Evolutionary conservation across 2,329 filamentous ascomycete species (phyloP).

Genomic region (Talaromyces sp.): DNA sequence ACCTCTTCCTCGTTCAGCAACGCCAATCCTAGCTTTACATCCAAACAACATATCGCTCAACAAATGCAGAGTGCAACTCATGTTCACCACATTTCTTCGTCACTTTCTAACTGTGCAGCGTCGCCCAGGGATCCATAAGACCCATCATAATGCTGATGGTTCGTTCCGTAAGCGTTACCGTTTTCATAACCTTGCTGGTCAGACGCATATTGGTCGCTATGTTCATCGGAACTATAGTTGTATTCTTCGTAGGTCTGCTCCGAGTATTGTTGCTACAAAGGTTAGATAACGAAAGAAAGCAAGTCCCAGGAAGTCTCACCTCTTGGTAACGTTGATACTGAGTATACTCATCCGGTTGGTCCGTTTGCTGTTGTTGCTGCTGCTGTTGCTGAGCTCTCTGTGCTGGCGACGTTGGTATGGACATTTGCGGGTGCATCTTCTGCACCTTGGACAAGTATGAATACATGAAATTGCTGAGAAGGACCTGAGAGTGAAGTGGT

Average conservation of each 20-base stretch:
- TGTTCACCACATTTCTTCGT: conserved; percentile 50
- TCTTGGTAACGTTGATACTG: conserved; percentile 49
- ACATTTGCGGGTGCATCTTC: conserved; percentile 95
- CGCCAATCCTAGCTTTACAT: conserved; percentile 19
- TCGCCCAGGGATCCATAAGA: conserved; percentile 39
- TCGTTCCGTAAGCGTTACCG: conserved; percentile 34
- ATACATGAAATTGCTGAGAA: conserved; percentile 99
- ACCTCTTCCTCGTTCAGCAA: conserved; percentile 12
- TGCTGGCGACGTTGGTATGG: conserved; percentile 74
- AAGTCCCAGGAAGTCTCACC: conserved; percentile 29
- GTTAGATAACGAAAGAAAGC: neutral
- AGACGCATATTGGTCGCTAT: conserved; percentile 30
- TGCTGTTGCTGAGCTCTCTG: conserved; percentile 53
- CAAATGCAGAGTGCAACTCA: conserved; percentile 12
- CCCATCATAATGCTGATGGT: conserved; percentile 32
- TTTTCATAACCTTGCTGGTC: conserved; percentile 40
- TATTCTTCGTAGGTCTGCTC: conserved; percentile 51
- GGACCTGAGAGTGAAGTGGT: conserved; percentile 86
- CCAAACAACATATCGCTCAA: neutral
- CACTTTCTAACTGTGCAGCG: conserved; percentile 41
- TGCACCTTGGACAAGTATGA: conserved; percentile 98
- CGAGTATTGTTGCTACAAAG: conserved; percentile 34
- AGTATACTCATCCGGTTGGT: conserved; percentile 42
- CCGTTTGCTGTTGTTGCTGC: conserved; percentile 34
- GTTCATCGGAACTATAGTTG: conserved; percentile 48